Conservation (phyloP, 352 stramenopile species). For the Aphanomyces stellatus region DNA sequence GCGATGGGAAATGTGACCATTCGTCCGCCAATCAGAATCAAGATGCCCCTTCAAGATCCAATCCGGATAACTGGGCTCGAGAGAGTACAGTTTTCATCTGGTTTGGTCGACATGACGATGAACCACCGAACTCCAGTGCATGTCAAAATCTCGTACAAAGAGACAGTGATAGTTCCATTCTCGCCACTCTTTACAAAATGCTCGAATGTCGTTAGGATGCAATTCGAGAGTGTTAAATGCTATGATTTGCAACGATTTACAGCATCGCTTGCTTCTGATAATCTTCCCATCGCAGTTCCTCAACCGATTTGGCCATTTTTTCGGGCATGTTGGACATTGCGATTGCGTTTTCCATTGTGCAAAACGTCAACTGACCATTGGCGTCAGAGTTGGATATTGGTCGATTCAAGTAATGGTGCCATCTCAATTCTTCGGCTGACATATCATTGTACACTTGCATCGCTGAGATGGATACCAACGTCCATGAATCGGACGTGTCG, state of each 20-base stretch:
- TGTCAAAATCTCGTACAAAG: too few species aligned
- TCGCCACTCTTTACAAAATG: too few species aligned
- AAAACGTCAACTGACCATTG: not conserved
- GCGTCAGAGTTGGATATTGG: not conserved
- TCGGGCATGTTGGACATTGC: slow-evolving; percentile 52
- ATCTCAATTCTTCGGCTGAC: not conserved
- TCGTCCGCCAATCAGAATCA: not conserved
- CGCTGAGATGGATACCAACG: not conserved
- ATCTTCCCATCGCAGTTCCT: slow-evolving; percentile 70
- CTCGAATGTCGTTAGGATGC: too few species aligned
- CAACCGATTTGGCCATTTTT: slow-evolving; percentile 57
- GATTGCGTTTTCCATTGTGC: too few species aligned
- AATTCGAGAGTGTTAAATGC: too few species aligned
- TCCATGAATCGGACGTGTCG: not conserved
- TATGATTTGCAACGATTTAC: too few species aligned
- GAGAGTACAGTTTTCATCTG: too few species aligned
- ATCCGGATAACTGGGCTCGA: not conserved
- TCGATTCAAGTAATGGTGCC: not conserved
- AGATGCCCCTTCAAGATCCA: too few species aligned
- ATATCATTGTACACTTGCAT: not conserved
- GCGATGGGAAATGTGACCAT: not conserved
- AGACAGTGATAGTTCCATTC: too few species aligned
- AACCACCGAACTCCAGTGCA: too few species aligned
- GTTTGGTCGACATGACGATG: too few species aligned
- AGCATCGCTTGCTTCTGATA: too few species aligned